Conservation (phyloP, 2,329 filamentous ascomycete genomes). For the Tetracladium maxilliforme region DNA sequence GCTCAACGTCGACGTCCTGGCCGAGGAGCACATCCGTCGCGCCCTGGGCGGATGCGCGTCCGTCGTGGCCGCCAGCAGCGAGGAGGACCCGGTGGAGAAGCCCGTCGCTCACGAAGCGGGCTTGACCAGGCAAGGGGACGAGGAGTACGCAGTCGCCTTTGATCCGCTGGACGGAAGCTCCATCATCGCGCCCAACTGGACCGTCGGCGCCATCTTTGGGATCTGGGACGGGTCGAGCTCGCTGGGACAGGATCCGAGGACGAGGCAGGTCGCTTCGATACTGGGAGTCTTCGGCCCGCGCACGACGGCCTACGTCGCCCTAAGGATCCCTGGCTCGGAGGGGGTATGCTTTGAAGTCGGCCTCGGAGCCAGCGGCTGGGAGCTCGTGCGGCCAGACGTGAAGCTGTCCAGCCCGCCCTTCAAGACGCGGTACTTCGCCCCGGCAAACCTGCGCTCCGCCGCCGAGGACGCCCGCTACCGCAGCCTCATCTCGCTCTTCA, state of each 20-base stretch:
- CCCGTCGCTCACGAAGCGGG: conserved; percentile 8
- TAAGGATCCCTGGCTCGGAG: conserved; percentile 25
- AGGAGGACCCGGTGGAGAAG: conserved; percentile 42
- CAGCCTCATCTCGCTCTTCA: conserved; percentile 30
- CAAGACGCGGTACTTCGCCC: conserved; percentile 43
- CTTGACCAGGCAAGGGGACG: conserved; percentile 6
- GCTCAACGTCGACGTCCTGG: conserved; percentile 39
- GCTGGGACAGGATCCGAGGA: no score
- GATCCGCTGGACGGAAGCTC: conserved; percentile 50
- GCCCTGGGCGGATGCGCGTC: conserved; percentile 26
- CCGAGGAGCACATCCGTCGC: conserved; percentile 31
- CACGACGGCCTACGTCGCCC: conserved; percentile 39
- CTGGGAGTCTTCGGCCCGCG: no score
- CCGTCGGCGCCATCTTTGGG: no score
- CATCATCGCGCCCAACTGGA: no score
- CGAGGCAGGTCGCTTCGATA: no score
- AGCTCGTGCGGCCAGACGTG: conserved; percentile 26
- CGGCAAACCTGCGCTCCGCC: conserved; percentile 44
- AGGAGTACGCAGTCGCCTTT: conserved; percentile 43
- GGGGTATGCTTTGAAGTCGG: conserved; percentile 36
- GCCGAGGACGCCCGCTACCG: conserved; percentile 33
- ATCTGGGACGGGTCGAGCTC: no score
- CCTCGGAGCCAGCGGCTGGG: conserved; percentile 14
- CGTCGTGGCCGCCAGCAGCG: conserved; percentile 37
- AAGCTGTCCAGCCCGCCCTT: conserved; percentile 20